Conservation (phyloP, 208 protist genomes). For the Lotmaria passim region DNA sequence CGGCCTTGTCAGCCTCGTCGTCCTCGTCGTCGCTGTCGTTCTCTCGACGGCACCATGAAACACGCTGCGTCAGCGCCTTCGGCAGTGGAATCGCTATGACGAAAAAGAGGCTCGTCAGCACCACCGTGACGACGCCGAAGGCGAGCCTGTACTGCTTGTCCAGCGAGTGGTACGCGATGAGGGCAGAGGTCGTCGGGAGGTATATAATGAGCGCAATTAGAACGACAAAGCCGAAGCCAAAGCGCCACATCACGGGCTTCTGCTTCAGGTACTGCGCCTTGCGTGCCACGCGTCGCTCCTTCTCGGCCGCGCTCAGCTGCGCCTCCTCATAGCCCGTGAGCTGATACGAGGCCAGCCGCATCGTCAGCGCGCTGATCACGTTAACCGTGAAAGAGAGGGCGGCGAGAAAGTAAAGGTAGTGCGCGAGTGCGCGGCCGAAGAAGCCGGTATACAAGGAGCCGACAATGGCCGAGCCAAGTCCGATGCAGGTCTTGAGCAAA, state of each 20-base stretch:
- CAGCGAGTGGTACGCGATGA: conserved; percentile 45
- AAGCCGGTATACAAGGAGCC: conserved; percentile 52
- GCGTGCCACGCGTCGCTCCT: conserved; percentile 20
- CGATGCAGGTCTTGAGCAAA: conserved; percentile 58
- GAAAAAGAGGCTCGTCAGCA: conserved; percentile 37
- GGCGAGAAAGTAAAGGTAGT: conserved; percentile 65
- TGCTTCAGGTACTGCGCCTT: conserved; percentile 54
- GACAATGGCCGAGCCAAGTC: conserved; percentile 57
- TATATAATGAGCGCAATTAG: conserved; percentile 63
- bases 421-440: conserved; percentile 33
- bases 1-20: too few relatives aligned
- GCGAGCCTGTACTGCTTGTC: conserved; percentile 14
- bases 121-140: conserved; percentile 49
- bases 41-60: conserved; percentile 14
- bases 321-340: conserved; percentile 55
- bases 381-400: conserved; percentile 27
- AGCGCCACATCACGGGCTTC: conserved; percentile 62
- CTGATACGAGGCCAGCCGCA: conserved; percentile 65
- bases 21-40: conserved; percentile 11
- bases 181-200: conserved; percentile 48
- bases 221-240: conserved; percentile 59
- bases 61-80: background rate
- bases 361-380: conserved; percentile 38
- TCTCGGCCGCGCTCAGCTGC: conserved; percentile 38
- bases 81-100: conserved; percentile 49